Percentiles rank a stretch among this genome's conserved stretches.
Conservation (phyloP, 1,139 yeast species). For the Saccharomyces pastorianus region DNA sequence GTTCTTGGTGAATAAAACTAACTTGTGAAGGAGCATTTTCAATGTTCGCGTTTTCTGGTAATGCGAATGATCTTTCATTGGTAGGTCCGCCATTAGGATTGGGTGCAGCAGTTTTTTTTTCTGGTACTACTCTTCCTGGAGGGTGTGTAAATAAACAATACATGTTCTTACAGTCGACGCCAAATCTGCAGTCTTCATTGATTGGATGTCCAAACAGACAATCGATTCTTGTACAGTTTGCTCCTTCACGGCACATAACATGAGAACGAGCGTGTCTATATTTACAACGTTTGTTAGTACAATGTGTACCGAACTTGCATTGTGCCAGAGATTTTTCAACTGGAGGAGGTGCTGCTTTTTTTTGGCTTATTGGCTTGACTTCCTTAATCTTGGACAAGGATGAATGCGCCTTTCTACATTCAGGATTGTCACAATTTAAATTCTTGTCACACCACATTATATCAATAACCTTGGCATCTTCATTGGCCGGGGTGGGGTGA, state of each 20-base stretch:
- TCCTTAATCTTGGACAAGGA: constrained; percentile 43
- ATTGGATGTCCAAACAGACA: constrained; percentile 79
- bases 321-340: constrained; percentile 58
- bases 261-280: constrained; percentile 74
- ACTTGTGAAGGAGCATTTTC: constrained; percentile 56
- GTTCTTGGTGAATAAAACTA: constrained; percentile 18
- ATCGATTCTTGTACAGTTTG: constrained; percentile 65
- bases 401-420: constrained; percentile 72
- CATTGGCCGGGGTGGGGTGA: constrained; percentile 84
- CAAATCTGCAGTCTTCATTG: constrained; percentile 72
- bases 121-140: constrained; percentile 46
- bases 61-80: constrained; percentile 62
- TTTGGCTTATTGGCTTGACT: constrained; percentile 25
- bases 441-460: constrained; percentile 74
- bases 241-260: constrained; percentile 74
- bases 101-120: constrained; percentile 8
- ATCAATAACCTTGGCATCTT: constrained; percentile 57
- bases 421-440: constrained; percentile 49
- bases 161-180: constrained; percentile 59
- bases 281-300: constrained; percentile 72
- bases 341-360: constrained; percentile 18
- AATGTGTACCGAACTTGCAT: constrained; percentile 67
- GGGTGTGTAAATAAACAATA: constrained; percentile 74
- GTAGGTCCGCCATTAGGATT: constrained; percentile 19
- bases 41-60: constrained; percentile 54